Conservation (phyloP, 768 basidiomycete genomes). For the Hygrocybe coccinea region DNA sequence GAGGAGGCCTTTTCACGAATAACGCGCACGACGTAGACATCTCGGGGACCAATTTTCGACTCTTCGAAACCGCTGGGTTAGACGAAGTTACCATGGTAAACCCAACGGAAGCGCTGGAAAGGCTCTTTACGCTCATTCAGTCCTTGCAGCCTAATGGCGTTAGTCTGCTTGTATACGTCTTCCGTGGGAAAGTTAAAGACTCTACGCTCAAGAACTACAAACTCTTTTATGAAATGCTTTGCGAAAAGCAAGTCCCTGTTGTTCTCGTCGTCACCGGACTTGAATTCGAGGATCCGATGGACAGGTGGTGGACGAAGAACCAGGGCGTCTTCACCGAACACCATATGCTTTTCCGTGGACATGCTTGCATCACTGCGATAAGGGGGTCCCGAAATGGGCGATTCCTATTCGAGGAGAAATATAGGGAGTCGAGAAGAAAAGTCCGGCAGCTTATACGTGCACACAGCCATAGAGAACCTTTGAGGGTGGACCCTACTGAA, state of each 20-base stretch:
- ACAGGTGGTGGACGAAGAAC: slow-evolving; percentile 18
- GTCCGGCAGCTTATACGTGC: too few species aligned
- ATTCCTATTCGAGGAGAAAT: slow-evolving; percentile 21
- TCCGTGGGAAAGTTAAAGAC: slow-evolving; percentile 26
- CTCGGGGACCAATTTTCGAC: neutral
- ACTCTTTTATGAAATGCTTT: slow-evolving; percentile 34
- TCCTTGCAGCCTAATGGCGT: slow-evolving; percentile 10
- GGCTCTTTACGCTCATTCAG: neutral
- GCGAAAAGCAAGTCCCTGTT: slow-evolving; percentile 33
- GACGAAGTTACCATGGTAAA: neutral
- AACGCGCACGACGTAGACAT: too few species aligned
- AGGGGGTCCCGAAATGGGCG: slow-evolving; percentile 13
- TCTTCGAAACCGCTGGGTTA: neutral
- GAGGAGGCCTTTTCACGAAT: too few species aligned
- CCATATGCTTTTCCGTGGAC: slow-evolving; percentile 31
- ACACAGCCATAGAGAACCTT: too few species aligned
- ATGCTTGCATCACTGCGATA: slow-evolving; percentile 30
- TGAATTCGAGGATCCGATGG: slow-evolving; percentile 39
- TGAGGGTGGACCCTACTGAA: too few species aligned
- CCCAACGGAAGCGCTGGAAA: neutral
- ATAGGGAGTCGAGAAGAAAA: slow-evolving; percentile 11
- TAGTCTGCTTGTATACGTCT: slow-evolving; percentile 36
- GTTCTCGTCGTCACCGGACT: slow-evolving; percentile 35
- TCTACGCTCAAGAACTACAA: slow-evolving; percentile 32
- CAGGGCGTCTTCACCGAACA: slow-evolving; percentile 22